Evolutionary conservation across 2,329 filamentous ascomycete genomes (phyloP).

Genomic region (Tolypocladium sp.): DNA sequence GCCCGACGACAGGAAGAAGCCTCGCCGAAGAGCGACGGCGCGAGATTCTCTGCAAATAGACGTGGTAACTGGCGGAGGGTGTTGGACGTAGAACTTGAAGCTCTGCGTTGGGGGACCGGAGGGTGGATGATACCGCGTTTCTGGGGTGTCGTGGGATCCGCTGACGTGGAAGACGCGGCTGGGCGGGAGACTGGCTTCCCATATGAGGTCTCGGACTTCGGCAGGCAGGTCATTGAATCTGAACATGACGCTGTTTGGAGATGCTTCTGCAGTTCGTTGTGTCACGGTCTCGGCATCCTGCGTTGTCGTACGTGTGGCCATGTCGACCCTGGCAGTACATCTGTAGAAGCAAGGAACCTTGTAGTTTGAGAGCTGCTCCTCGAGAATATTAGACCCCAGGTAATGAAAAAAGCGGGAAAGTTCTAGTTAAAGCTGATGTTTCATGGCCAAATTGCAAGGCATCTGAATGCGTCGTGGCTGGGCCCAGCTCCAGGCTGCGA

Average conservation of each 20-base stretch:
- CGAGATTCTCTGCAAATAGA: conserved; percentile 18
- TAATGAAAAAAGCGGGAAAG: neutral
- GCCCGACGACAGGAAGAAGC: conserved; percentile 13
- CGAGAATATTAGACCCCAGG: neutral
- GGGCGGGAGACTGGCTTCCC: conserved; percentile 16
- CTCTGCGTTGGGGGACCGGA: neutral
- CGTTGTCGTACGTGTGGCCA: neutral
- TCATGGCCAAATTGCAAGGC: neutral
- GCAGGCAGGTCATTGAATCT: conserved; percentile 10
- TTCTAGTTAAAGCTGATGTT: neutral
- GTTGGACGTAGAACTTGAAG: conserved; percentile 13
- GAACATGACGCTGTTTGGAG: neutral
- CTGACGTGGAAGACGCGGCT: conserved; percentile 20
- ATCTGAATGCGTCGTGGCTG: too few relatives aligned
- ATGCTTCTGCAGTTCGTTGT: neutral
- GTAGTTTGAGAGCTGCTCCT: neutral
- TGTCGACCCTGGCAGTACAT: neutral
- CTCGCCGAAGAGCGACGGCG: conserved; percentile 12
- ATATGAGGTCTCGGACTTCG: conserved; percentile 19
- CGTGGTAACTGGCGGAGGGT: conserved; percentile 10
- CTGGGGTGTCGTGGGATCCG: neutral
- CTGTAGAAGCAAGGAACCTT: neutral
- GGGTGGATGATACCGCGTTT: neutral
- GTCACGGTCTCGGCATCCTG: neutral
- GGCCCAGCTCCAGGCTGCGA: neutral